Conservation (phyloP, 2,329 filamentous ascomycete species). For the Myriosclerotinia duriaeana region DNA sequence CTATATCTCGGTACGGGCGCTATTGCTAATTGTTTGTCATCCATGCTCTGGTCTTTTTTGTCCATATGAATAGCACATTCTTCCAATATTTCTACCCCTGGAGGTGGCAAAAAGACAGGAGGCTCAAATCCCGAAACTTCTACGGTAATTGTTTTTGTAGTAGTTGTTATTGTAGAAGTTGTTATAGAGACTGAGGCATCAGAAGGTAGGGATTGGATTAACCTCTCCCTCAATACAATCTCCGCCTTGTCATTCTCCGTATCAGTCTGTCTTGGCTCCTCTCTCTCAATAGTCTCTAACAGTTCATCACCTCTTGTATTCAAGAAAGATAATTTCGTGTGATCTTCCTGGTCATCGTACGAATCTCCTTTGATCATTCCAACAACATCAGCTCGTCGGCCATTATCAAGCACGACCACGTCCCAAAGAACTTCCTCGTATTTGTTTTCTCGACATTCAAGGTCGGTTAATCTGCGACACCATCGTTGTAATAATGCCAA, state of each 20-base stretch:
- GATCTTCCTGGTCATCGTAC: conserved; percentile 41
- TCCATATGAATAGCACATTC: conserved; percentile 42
- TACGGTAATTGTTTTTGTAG: conserved; percentile 63
- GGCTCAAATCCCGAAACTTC: conserved; percentile 56
- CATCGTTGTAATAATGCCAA: conserved; percentile 61
- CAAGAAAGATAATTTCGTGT: conserved; percentile 36
- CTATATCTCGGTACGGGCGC: conserved; percentile 45
- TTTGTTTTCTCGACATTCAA: conserved; percentile 49
- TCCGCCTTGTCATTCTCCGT: conserved; percentile 45
- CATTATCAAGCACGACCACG: conserved; percentile 61
- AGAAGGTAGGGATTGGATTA: conserved; percentile 53
- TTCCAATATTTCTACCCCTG: conserved; percentile 60
- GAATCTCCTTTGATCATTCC: conserved; percentile 36
- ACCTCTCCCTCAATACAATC: conserved; percentile 52
- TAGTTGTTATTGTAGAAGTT: conserved; percentile 57
- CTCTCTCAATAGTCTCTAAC: conserved; percentile 43
- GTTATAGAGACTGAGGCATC: conserved; percentile 60
- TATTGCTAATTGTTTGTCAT: conserved; percentile 28
- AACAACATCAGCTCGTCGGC: conserved; percentile 56
- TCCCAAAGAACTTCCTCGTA: conserved; percentile 65
- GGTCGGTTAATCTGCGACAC: conserved; percentile 53
- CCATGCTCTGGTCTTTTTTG: conserved; percentile 28
- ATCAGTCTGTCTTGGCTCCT: conserved; percentile 43
- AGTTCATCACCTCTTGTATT: conserved; percentile 37
- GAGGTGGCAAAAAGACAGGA: conserved; percentile 54